Evolutionary conservation across 1,284 basidiomycete genomes (phyloP), one percentile per base, ranked within the genome.

Genomic region (Fomes fomentarius): DNA sequence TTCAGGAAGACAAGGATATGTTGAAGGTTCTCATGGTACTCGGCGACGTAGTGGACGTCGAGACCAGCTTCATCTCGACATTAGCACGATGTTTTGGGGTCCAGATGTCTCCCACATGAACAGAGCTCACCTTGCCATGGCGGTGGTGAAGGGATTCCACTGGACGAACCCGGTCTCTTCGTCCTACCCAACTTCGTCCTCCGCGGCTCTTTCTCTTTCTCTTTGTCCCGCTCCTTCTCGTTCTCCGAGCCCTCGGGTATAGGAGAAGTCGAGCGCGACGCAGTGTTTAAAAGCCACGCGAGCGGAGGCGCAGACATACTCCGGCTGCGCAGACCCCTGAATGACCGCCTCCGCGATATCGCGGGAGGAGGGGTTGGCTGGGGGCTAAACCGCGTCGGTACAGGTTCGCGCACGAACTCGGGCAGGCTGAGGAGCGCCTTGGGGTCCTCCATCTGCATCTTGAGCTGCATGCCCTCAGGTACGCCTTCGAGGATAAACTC

Each of bases 21-120:
- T 19, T 85, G 83, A 0, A 95, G 79, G 50, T 84, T 90, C 66
- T 94, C 91, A 68, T 94, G 91, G 65, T 91, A 82, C 68, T 95
- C 93, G 3, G 91, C 91, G 28, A 94, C 80, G 64, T 91, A 94
- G 15, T 76, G 70, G 11, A 91, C 77, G 39, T 86, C 80, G 38
- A 91, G 58, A 9, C 58, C 60, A 40, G 62, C 67, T 64, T 31
- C 17, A 17, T 17, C 24, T 21, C 7, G 46, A 17, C 35, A 10
- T 31, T 22, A 2, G n/a, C 14, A 21, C 1, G 14, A 7, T 8
- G n/a, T 54, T 17, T n/a, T n/a, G n/a, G n/a, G n/a, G n/a, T n/a
- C n/a, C n/a, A n/a, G n/a, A n/a, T n/a, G 41, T 37, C 11, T 12
- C 37, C 7, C 4, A 42, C 5, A 8, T 41, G 17, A 3, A 22